phyloP scores from a whole-genome alignment of 2,329 filamentous ascomycete genomes.

The Waltergamsia citrina region DNA sequence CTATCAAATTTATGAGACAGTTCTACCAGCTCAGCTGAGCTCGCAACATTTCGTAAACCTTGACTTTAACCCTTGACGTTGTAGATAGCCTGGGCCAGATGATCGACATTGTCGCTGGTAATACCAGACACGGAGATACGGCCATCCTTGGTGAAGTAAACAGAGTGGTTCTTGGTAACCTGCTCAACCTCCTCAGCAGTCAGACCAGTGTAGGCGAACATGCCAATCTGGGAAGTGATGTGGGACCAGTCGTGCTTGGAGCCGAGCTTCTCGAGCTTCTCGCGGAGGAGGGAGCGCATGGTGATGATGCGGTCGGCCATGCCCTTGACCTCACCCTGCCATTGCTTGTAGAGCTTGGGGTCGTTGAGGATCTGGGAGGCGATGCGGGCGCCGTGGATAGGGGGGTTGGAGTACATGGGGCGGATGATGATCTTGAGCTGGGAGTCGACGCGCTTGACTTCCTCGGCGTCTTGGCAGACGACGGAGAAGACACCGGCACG shows the following conservation, averaged over 20 bases:
- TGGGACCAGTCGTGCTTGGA: constrained; percentile 98
- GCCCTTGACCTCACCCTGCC: constrained; percentile 92
- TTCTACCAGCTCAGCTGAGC: background rate
- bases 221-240: constrained; percentile 98
- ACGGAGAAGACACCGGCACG: constrained; percentile 95
- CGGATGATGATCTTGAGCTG: constrained; percentile 98
- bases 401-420: constrained; percentile 96
- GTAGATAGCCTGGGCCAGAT: constrained; percentile 75
- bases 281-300: constrained; percentile 91
- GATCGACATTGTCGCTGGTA: constrained; percentile 68
- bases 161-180: constrained; percentile 89
- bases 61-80: constrained; percentile 60
- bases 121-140: constrained; percentile 82
- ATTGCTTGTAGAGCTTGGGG: constrained; percentile 77
- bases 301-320: constrained; percentile 99
- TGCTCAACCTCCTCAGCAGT: constrained; percentile 84
- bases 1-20: no score
- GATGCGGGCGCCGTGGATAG: constrained; percentile 90
- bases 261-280: constrained; percentile 89
- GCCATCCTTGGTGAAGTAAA: constrained; percentile 93
- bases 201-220: constrained; percentile 98
- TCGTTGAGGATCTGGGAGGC: constrained; percentile 88
- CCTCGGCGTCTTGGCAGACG: constrained; percentile 72
- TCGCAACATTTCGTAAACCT: background rate
- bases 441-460: constrained; percentile 93